Conservation (phyloP, 176 grass and related monocot genomes). For the Aegilops speltoides region DNA sequence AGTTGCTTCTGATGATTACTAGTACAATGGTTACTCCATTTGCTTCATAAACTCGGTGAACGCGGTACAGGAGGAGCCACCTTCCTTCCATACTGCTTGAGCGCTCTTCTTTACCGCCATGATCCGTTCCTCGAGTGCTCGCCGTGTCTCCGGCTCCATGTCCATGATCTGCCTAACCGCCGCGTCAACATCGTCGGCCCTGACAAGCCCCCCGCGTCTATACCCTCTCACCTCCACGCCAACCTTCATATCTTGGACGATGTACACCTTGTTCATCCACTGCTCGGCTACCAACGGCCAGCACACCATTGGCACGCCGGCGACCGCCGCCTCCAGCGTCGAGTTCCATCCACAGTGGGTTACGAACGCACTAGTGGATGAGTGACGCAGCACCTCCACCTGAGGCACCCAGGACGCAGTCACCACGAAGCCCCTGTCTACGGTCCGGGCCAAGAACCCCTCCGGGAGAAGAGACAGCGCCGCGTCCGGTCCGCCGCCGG, state of each 20-base stretch:
- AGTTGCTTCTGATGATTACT: too few relatives aligned
- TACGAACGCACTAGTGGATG: not conserved
- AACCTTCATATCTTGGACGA: slow-evolving; percentile 14
- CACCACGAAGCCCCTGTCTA: not conserved
- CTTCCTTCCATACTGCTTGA: not conserved
- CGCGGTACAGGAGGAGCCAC: not conserved
- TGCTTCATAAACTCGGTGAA: not conserved
- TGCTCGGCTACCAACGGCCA: slow-evolving; percentile 21
- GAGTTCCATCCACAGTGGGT: slow-evolving; percentile 11
- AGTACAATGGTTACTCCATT: not conserved
- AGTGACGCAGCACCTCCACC: slow-evolving; percentile 30
- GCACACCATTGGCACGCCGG: slow-evolving; percentile 12
- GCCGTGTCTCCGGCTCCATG: not conserved
- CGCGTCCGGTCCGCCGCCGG: not conserved
- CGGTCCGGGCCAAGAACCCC: slow-evolving; percentile 29
- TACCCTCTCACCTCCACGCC: not conserved
- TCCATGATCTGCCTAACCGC: not conserved
- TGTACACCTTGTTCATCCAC: slow-evolving; percentile 27
- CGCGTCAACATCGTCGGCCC: not conserved
- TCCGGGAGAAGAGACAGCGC: slow-evolving; percentile 19
- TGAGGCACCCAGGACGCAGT: slow-evolving; percentile 30
- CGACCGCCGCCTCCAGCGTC: not conserved
- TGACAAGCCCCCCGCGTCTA: not conserved
- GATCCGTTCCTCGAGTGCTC: not conserved
- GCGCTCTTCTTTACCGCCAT: not conserved